Evolutionary conservation across 73 alveolate species (phyloP), one percentile per base, ranked within the genome.

Genomic region (Paramecium bursaria): DNA sequence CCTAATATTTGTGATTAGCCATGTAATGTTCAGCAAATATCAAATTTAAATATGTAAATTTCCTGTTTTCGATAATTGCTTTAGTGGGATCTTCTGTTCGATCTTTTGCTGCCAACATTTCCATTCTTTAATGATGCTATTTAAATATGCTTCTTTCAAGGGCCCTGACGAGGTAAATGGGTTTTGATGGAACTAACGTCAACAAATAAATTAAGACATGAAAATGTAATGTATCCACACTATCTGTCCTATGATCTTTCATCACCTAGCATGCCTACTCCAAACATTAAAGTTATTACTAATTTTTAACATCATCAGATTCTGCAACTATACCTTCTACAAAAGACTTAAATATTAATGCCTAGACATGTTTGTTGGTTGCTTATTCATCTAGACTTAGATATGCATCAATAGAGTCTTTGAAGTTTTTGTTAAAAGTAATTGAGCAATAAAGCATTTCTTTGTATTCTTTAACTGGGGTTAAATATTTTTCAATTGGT

Each of bases 41-140:
- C 44, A 67, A 42, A 39, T 67, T 23, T 11, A 67, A 17, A 11
- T 39, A 39, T 0, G 44, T 29, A 35, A 39, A 25, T 14, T 67
- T 67, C 44, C 82, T 67, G 27, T 39, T 33, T 14, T 67, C 82
- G 21, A 67, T 42, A 15, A 35, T 25, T 67, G 60, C 82, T 15
- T 42, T 67, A 15, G 23, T 6, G 15, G 39, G 10, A 67, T 67
- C 42, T 3, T 39, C 82, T 42, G 22, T 42, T 21, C 44, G 26
- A 9, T 39, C 22, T 3, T 42, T 67, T 6, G 50, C 22, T 2
- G 60, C 31, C n/a, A n/a, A n/a, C 21, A 67, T 1, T 7, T 39
- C 14, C 5, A 39, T 11, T 39, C 11, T 39, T 7, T 39, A 39
- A 7, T 39, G 14, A 25, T 13, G 44, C 14, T 67, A 67, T 39